Evolutionary conservation across 2,329 filamentous ascomycete species (phyloP).

Genomic region (Rhytidhysteron rufulum): DNA sequence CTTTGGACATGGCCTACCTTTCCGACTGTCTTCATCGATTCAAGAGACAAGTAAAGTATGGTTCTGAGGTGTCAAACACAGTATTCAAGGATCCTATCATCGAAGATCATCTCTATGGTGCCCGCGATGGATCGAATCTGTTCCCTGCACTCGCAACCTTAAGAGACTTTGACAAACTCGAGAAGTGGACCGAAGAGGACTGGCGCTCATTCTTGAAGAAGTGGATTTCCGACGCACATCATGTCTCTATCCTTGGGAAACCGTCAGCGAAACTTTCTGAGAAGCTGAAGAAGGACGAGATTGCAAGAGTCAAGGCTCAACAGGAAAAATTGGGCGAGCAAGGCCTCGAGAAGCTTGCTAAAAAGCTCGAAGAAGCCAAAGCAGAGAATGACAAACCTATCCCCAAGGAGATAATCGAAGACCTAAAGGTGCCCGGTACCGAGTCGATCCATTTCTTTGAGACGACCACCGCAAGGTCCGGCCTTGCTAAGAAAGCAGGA

Average conservation of each 20-base stretch:
- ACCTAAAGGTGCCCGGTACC: conserved; percentile 76
- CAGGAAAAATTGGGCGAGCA: conserved; percentile 77
- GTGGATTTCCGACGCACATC: conserved; percentile 81
- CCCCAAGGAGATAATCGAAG: conserved; percentile 73
- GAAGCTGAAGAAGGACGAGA: conserved; percentile 77
- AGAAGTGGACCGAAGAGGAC: conserved; percentile 74
- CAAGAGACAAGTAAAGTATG: conserved; percentile 75
- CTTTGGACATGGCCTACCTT: conserved; percentile 87
- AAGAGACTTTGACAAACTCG: conserved; percentile 61
- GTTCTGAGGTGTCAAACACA: conserved; percentile 74
- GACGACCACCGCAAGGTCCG: conserved; percentile 78
- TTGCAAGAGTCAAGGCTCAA: conserved; percentile 71
- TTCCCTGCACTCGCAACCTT: conserved; percentile 38
- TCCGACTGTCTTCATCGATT: conserved; percentile 81
- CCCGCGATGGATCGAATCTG: conserved; percentile 65
- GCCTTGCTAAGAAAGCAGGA: conserved; percentile 70
- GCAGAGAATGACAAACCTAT: conserved; percentile 85
- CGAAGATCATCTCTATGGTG: conserved; percentile 86
- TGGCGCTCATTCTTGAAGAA: conserved; percentile 80
- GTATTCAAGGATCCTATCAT: conserved; percentile 86
- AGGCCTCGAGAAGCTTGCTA: conserved; percentile 69
- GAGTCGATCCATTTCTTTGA: conserved; percentile 95
- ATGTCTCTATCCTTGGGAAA: conserved; percentile 83
- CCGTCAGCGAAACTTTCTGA: conserved; percentile 77
- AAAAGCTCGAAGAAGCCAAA: conserved; percentile 79